Base-by-base conservation (phyloP, 345 rosid genomes). In the Ricinus communis region DNA sequence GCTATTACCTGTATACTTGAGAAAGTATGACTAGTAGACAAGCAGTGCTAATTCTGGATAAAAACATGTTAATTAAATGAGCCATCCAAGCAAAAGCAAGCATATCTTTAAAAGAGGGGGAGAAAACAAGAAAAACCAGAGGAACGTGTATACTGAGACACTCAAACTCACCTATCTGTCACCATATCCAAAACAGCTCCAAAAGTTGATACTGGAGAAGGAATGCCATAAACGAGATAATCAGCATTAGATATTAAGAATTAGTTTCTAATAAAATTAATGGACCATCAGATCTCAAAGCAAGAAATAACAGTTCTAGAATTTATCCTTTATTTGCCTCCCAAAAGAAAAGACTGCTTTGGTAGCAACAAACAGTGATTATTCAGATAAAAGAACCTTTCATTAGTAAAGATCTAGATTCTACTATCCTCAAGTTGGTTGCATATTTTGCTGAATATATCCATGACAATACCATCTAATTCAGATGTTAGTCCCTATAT, bases 171-270 rank as follows among this genome's bases (percentile, higher is more conserved):
- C 98, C 98, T 91, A 77, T 94, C 98, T 6, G 97, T 90, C 68
- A 94, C 88, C 96, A 94, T 94, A 81, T 94, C 98, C 75, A 94
- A 77, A 71, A 94, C 92, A 73, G 97, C 98, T 83, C 97, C 98
- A 80, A 94, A 90, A 24, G 98, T 94, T 25, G 97, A 94, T 64
- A 93, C 97, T 94, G 88, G 56, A 79, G 38, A 61, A 58, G 40
- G 45, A 40, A 66, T 18, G 70, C 69, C 69, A 74, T 40, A 57
- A 60, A 73, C 75, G 36, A 70, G 74, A 73, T 10, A 64, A 47
- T 63, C 28, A 30, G 50, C 38, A 31, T 56, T 52, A 57, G 12
- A 0, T 3, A 19, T 41, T 21, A 10, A 68, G 14, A 21, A 24
- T 11, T 5, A 54, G 14, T 25, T 24, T 41, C 49, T 46, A n/a